phyloP scores from a whole-genome alignment of 2,329 filamentous ascomycete genomes.

The Bipolaris zeicola region DNA sequence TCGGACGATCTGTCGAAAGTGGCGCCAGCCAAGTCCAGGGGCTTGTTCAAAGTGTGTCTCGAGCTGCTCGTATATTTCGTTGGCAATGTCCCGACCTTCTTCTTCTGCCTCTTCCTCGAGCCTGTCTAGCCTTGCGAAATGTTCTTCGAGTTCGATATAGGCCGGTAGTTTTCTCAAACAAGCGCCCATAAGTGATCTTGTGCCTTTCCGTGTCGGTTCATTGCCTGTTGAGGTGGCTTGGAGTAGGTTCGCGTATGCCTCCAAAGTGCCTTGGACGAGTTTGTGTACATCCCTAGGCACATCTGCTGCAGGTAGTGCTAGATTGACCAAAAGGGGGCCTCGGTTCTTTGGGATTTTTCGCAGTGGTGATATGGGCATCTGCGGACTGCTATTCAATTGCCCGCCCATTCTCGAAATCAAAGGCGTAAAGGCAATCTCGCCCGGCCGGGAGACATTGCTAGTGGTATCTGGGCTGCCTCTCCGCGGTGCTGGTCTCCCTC shows the following conservation, averaged over 20 bases:
- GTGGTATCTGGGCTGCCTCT: not conserved
- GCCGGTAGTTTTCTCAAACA: conserved; percentile 50
- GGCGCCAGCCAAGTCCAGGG: conserved; percentile 45
- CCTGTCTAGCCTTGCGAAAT: conserved; percentile 43
- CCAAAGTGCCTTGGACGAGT: conserved; percentile 37
- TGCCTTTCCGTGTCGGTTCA: conserved; percentile 38
- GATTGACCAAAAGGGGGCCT: conserved; percentile 31
- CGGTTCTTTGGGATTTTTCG: conserved; percentile 27
- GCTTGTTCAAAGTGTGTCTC: conserved; percentile 45
- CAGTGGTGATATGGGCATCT: conserved; percentile 35
- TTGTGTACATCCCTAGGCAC: conserved; percentile 36
- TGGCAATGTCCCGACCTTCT: conserved; percentile 43
- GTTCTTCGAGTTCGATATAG: conserved; percentile 49
- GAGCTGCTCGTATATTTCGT: conserved; percentile 50
- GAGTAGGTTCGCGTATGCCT: conserved; percentile 46
- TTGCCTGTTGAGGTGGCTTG: conserved; percentile 32
- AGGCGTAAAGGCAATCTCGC: conserved; percentile 45
- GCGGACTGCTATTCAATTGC: conserved; percentile 39
- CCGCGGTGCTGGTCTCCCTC: conserved; percentile 21
- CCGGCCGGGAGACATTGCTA: conserved; percentile 27
- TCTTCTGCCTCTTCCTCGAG: conserved; percentile 37
- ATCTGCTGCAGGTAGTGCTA: conserved; percentile 29
- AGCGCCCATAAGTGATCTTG: conserved; percentile 45
- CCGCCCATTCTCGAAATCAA: conserved; percentile 38
- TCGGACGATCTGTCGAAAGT: conserved; percentile 49